Evolutionary conservation across 2,329 filamentous ascomycete genomes (phyloP).

Genomic region (Teratosphaeria gauchensis): DNA sequence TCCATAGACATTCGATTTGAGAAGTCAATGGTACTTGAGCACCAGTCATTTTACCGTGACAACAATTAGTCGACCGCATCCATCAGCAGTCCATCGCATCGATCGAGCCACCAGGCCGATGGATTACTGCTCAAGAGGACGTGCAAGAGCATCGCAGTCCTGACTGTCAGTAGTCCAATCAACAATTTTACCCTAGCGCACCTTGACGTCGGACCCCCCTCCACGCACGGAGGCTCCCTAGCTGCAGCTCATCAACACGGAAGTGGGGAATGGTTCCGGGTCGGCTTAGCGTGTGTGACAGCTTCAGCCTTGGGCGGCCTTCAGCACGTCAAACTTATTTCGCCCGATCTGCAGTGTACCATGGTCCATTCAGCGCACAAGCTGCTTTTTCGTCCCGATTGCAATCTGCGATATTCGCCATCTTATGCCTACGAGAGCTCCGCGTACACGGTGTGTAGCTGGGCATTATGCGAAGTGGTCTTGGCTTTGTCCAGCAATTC

Average conservation of each 20-base stretch:
- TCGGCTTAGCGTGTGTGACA: not conserved
- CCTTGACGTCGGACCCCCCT: not conserved
- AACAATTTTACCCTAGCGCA: not conserved
- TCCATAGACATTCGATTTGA: too few species aligned
- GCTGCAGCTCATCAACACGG: not conserved
- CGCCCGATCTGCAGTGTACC: not conserved
- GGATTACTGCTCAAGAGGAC: too few species aligned
- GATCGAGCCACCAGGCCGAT: too few species aligned
- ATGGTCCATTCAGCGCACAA: not conserved
- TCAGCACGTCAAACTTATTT: not conserved
- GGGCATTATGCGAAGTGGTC: constrained; percentile 2
- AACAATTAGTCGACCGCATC: too few species aligned
- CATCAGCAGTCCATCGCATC: too few species aligned
- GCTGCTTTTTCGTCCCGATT: not conserved
- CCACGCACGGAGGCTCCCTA: not conserved
- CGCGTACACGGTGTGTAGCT: constrained; percentile 9
- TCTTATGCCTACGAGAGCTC: constrained; percentile 6
- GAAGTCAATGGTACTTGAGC: too few species aligned
- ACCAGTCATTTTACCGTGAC: too few species aligned
- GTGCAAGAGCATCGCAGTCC: not conserved
- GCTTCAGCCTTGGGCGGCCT: not conserved
- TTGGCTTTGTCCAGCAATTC: constrained; percentile 45
- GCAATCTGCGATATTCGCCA: not conserved
- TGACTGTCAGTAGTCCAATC: not conserved
- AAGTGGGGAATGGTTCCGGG: not conserved